Evolutionary conservation across 805 yeast genomes (phyloP).

Genomic region (Candida multigemmis): DNA sequence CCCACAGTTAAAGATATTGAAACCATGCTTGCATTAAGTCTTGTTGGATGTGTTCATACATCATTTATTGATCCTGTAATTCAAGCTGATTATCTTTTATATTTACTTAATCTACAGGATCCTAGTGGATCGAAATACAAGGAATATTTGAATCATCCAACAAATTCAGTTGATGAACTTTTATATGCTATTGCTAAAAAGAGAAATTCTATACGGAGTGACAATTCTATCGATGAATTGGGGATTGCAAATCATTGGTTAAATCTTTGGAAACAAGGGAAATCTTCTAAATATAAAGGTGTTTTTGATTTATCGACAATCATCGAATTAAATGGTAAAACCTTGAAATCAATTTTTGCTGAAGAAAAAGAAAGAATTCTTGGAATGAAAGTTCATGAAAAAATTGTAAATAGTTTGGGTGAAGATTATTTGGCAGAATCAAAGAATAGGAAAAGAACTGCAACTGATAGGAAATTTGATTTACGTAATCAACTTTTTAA

Average conservation of each 20-base stretch:
- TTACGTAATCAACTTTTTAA: slow-evolving; percentile 28
- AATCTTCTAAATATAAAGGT: slow-evolving; percentile 18
- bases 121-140: slow-evolving; percentile 34
- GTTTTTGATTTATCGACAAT: slow-evolving; percentile 28
- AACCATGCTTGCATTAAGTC: slow-evolving; percentile 65
- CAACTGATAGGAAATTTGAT: slow-evolving; percentile 35
- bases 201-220: slow-evolving; percentile 24
- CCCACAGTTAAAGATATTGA: slow-evolving; percentile 61
- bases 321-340: slow-evolving; percentile 15
- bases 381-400: slow-evolving; percentile 15
- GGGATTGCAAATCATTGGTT: slow-evolving; percentile 62
- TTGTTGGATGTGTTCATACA: slow-evolving; percentile 68
- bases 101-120: slow-evolving; percentile 57
- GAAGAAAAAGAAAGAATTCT: slow-evolving; percentile 20
- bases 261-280: slow-evolving; percentile 53
- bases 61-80: slow-evolving; percentile 73
- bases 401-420: slow-evolving; percentile 26
- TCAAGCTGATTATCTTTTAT: slow-evolving; percentile 79
- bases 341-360: slow-evolving; percentile 13
- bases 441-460: slow-evolving; percentile 29
- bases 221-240: slow-evolving; percentile 37
- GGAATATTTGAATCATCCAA: slow-evolving; percentile 48
- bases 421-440: slow-evolving; percentile 27
- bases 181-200: slow-evolving; percentile 38
- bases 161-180: slow-evolving; percentile 59